These are phyloP conservation scores for Epichloe typhina DNA, from an alignment of 2,329 filamentous ascomycete genomes.

Conservation along the genomic window DNA sequence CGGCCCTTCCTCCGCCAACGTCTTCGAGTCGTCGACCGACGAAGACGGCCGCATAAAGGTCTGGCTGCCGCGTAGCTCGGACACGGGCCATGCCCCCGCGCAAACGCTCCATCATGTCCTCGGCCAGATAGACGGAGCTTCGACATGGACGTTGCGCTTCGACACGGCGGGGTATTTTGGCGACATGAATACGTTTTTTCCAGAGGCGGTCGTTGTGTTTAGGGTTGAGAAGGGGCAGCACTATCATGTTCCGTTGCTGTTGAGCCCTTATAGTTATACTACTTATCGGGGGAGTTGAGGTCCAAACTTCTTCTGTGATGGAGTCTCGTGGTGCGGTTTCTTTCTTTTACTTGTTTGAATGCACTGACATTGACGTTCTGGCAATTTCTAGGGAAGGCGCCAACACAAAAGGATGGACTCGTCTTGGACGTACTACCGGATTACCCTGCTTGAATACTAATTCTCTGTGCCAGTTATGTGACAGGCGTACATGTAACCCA, in stretches of 20 bases:
- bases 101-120: conserved; percentile 46
- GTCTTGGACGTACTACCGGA: too few species aligned
- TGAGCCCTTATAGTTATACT: conserved; percentile 69
- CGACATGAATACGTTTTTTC: conserved; percentile 46
- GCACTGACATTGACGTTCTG: too few species aligned
- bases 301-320: neutral
- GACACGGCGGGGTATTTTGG: conserved; percentile 62
- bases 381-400: too few species aligned
- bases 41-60: conserved; percentile 58
- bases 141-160: conserved; percentile 58
- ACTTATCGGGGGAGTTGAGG: conserved; percentile 61
- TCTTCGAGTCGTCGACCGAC: conserved; percentile 58
- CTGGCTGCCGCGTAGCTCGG: conserved; percentile 50
- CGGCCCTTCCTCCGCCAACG: conserved; percentile 16
- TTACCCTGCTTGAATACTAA: too few species aligned
- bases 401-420: too few species aligned
- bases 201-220: conserved; percentile 43
- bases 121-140: conserved; percentile 27
- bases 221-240: conserved; percentile 45
- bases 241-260: conserved; percentile 67
- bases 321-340: too few species aligned
- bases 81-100: conserved; percentile 40
- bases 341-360: too few species aligned
- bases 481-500: neutral
- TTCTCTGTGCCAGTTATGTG: too few species aligned